phyloP scores from a whole-genome alignment of 306 rosid species.

The Betula pendula region DNA sequence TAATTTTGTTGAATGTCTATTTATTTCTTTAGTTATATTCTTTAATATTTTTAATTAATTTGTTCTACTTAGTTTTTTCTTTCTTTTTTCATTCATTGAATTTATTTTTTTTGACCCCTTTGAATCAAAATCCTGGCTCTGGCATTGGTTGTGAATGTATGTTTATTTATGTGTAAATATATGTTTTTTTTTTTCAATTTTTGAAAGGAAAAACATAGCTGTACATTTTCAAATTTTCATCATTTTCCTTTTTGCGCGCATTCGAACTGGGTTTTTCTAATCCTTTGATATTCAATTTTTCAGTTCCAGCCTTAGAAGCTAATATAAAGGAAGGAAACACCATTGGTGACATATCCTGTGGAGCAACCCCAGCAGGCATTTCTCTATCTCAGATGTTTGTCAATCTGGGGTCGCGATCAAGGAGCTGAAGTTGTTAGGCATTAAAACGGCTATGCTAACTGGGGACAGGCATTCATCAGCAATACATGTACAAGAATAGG shows the following conservation, averaged over 20 bases:
- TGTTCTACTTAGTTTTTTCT: no score
- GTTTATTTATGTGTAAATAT: not conserved
- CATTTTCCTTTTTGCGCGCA: not conserved
- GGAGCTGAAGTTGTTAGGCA: conserved; percentile 64
- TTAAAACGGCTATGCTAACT: conserved; percentile 84
- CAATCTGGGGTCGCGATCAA: conserved; percentile 79
- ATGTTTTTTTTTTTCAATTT: not conserved
- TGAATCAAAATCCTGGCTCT: no score
- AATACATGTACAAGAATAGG: conserved; percentile 77
- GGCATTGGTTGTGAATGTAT: no score
- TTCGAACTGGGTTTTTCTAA: not conserved
- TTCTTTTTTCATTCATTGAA: no score
- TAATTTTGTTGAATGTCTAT: no score
- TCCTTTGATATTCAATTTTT: conserved; percentile 20
- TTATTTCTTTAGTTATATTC: no score
- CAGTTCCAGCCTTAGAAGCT: conserved; percentile 61
- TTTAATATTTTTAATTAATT: no score
- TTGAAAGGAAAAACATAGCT: not conserved
- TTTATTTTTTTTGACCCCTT: no score
- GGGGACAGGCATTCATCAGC: conserved; percentile 84
- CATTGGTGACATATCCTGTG: conserved; percentile 68
- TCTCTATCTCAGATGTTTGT: conserved; percentile 73
- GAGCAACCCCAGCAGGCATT: conserved; percentile 50
- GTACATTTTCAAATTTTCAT: conserved; percentile 3
- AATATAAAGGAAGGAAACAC: conserved; percentile 62